Evolutionary conservation across 1,139 yeast genomes (phyloP).

Genomic region (Saccharomyces uvarum): DNA sequence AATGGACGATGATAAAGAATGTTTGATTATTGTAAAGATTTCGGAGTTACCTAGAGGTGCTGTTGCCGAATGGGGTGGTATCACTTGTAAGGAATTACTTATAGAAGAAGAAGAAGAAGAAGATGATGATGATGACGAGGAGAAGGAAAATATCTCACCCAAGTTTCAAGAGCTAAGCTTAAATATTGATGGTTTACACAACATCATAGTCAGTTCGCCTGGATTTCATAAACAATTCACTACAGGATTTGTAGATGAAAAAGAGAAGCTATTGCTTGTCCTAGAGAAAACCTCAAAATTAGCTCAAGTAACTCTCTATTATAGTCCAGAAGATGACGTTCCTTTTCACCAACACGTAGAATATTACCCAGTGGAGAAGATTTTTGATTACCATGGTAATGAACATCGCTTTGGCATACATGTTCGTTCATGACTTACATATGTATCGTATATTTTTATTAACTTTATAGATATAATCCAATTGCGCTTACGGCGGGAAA

Average conservation of each 20-base stretch:
- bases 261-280: conserved; percentile 6
- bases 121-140: conserved; percentile 41
- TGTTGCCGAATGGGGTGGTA: conserved; percentile 71
- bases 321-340: conserved; percentile 1
- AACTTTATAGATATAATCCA: not conserved
- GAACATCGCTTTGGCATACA: conserved; percentile 19
- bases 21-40: conserved; percentile 51
- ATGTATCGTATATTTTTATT: not conserved
- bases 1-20: conserved; percentile 26
- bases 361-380: conserved; percentile 22
- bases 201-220: not conserved
- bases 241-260: conserved; percentile 13
- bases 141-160: conserved; percentile 16
- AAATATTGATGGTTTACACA: not conserved
- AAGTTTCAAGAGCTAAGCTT: not conserved
- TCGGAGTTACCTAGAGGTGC: conserved; percentile 62
- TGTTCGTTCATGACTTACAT: conserved; percentile 5
- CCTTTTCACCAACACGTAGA: conserved; percentile 11
- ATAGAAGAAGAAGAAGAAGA: conserved; percentile 40
- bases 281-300: not conserved
- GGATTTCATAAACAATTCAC: conserved; percentile 7
- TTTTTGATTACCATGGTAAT: conserved; percentile 22
- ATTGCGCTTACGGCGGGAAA: not conserved
- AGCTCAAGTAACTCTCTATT: not conserved
- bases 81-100: conserved; percentile 37